Base-by-base conservation (phyloP, 1,284 basidiomycete species). In the Gymnopus androsaceus region DNA sequence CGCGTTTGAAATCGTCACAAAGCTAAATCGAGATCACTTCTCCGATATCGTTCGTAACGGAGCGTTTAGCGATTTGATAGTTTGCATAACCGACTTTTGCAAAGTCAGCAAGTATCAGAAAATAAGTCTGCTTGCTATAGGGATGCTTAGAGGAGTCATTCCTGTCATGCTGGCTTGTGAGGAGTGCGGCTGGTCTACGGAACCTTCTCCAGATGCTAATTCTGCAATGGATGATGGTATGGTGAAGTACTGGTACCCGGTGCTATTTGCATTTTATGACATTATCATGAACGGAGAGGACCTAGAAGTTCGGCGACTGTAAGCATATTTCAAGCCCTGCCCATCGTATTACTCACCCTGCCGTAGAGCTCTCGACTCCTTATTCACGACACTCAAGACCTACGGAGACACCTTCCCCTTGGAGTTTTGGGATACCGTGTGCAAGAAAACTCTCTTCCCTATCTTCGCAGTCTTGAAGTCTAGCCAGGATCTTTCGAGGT, bases 241-340 rank as follows among this genome's bases (percentile, higher is more conserved):
- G 90, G 88, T 96, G 72, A 89, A 87, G 66, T 98, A 90, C 74
- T 99, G 97, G 97, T 95, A 94, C 76, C 97, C 97, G 0, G 87
- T 95, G 3, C 78, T 99, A 17, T 97, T 99, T 69, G 90, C 92
- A 21, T 98, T 98, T 76, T 98, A 97, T 75, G 97, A 99, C 71
- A 95, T 99, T 59, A 96, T 99, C 70, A 99, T 99, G 97, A 99
- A 98, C 59, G 97, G 95, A 14, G 98, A 99, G 72, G 97, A 99
- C 69, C 78, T 99, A 37, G 97, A 99, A 82, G 95, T 99, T 56
- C 86, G 98, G 60, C 84, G 94, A 69, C 72, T 95, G 95, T 96
- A 69, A 75, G 93, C 15, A 3, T n/a, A 82, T 37, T 49, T 21
- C 4, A 23, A 41, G 19, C 51, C 9, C 34, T 36, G 3, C 48